Base-by-base conservation (phyloP, 2,329 filamentous ascomycete genomes). In the Aspergillus glaucus region DNA sequence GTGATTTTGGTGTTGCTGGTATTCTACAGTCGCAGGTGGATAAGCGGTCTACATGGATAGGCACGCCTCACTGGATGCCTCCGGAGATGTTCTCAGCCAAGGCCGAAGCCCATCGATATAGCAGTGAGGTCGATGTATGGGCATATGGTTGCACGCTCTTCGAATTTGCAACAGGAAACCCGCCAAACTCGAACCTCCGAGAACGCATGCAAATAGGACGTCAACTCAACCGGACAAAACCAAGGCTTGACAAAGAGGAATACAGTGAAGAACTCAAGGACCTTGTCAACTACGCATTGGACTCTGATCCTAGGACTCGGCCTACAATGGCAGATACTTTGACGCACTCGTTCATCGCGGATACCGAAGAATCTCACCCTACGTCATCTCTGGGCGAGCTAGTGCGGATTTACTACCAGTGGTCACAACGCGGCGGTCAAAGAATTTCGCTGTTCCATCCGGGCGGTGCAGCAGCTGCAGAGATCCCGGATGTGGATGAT, bases 41-140 rank as follows among this genome's bases (percentile, higher is more conserved):
- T 48, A 85, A 85, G 64, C 73, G 82, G 48, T 78, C 78, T 8
- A 85, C 82, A 4, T 82, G 84, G 62, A 79, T 85, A 45, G 82
- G 82, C 21, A 85, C 82, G 3, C 79, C 81, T 3, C 78, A 84
- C 58, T 85, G 80, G 79, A 84, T 85, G 81, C 78, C 82, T 5
- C 80, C 79, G 4, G 82, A 85, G 60, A 72, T 84, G 62, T 75
- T 75, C 52, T 58, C 67, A 41, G 63, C 60, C 41, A 60, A 61
- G 3, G 59, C 62, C 8, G 66, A 68, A 47, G 69, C 66, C 6
- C 70, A 73, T 46, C 65, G 71, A 44, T 76, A 76, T 49, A 71
- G 73, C 10, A 75, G 72, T 49, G 74, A 77, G 70, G 66, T 77
- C 39, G 75, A 77, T 58, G 72, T 76, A 3, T 77, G 75, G 75